Base-by-base conservation (phyloP, 179 eudicot species). In the Spinacia oleracea region DNA sequence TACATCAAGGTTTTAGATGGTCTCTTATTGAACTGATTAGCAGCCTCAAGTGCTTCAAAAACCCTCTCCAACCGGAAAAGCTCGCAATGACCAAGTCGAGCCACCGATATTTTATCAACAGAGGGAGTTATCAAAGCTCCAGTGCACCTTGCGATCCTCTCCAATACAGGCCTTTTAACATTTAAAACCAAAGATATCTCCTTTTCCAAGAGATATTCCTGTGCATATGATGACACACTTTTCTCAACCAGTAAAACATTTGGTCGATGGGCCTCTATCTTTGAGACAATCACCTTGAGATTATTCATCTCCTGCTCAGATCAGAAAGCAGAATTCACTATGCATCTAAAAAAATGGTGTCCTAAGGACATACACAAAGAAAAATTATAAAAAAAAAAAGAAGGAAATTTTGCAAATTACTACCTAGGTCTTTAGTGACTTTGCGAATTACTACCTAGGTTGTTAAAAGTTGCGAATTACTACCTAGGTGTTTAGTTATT, bases 121-220 rank as follows among this genome's bases (percentile, higher is more conserved):
- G 98, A 88, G 10, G 97, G 94, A 83, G 90, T 90, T 79, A 96
- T 82, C 45, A 74, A 79, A 74, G 99, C 99, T 73, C 99, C 99
- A 62, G 94, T 92, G 84, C 97, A 96, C 82, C 92, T 87, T 31
- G 98, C 96, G 85, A 96, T 88, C 56, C 90, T 86, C 55, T 96
- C 97, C 84, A 96, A 77, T 73, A 96, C 78, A 75, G 94, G 88
- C 87, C 90, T 90, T 87, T 96, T 96, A 77, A 96, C 92, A 89
- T 96, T 96, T 86, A 90, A 85, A 65, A 96, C 99, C 82, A 96
- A 84, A 80, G 99, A 96, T 78, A 96, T 96, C 56, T 96, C 99
- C 84, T 96, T 96, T 72, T 88, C 91, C 64, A 94, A 78, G 46
- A 96, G 90, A 83, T 89, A 91, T 81, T 96, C 93, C 76, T 94